Evolutionary conservation across 805 yeast species (phyloP), one percentile per base, ranked within the genome.

Genomic region (Candida succiphila): DNA sequence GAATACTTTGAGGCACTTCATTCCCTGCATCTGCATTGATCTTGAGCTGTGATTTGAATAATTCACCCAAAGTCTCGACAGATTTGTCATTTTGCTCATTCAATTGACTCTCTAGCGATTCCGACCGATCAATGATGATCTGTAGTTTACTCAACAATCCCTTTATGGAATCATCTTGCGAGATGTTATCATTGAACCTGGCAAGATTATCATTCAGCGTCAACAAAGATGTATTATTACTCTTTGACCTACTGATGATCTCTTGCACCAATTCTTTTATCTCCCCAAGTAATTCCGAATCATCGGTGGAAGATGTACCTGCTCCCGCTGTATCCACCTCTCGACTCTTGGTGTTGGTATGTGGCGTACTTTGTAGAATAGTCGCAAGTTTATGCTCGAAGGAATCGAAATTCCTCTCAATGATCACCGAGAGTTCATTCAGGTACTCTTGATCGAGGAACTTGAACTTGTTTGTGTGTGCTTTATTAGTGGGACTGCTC

Each of bases 371-470:
- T 8, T 10, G 12, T 13, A 32, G 14, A 3, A 27, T 14, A 8
- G 12, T 4, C 5, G 17, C 3, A 3, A 32, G 16, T 13, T 26
- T 32, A 10, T 25, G 25, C 17, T 32, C 30, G 20, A 32, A 32
- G 17, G 22, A n/a, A 10, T 32, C 25, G 15, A 32, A 32, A 14
- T 32, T 32, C 25, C n/a, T 26, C 7, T 27, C 30, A 10, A 32
- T 19, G 13, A 32, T 32, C 4, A 13, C 5, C 6, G 25, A 14
- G 7, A 32, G 12, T 17, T 32, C 34, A 22, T 32, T 27, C 10
- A 32, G 9, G 17, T 32, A 32, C n/a, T 32, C 34, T 25, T 32
- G 34, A n/a, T 32, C 34, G 14, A 32, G 18, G 25, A 32, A 32
- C 15, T 32, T 32, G 25, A 32, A 32, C 16, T 26, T 32, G 14